Conservation (phyloP, 371 early-diverging fungal genomes). For the Parasitella parasitica region DNA sequence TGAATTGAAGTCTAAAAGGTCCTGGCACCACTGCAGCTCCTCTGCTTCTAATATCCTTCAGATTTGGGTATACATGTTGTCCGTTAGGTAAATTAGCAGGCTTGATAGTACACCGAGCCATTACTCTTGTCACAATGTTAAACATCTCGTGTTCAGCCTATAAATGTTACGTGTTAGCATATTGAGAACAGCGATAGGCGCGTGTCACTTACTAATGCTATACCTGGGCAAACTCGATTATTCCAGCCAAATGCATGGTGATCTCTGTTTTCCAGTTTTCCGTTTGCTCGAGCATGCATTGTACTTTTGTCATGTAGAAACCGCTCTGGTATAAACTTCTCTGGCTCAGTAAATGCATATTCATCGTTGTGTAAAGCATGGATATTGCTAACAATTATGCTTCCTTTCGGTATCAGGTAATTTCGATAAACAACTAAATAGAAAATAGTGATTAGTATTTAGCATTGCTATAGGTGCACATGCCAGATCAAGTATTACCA, state of each 20-base stretch:
- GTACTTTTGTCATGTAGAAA: constrained; percentile 13
- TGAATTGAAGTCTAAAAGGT: constrained; percentile 14
- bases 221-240: constrained; percentile 22
- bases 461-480: too few relatives aligned
- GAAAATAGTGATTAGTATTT: not conserved
- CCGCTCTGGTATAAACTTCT: constrained; percentile 28
- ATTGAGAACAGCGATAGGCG: too few relatives aligned
- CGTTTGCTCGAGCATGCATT: constrained; percentile 9
- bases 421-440: constrained; percentile 7
- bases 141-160: constrained; percentile 27
- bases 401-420: constrained; percentile 22
- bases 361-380: constrained; percentile 4
- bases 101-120: constrained; percentile 12
- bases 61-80: constrained; percentile 10
- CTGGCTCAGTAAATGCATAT: constrained; percentile 6
- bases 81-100: constrained; percentile 5
- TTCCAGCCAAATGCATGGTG: constrained; percentile 19
- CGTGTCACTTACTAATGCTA: constrained; percentile 11
- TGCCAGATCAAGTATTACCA: constrained; percentile 1
- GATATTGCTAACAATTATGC: constrained; percentile 7
- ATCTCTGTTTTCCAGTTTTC: constrained; percentile 3
- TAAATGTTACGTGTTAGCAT: too few relatives aligned
- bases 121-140: constrained; percentile 2
- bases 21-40: constrained; percentile 10
- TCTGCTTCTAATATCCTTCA: constrained; percentile 1